Evolutionary conservation across 768 basidiomycete species (phyloP), one percentile per base, ranked within the genome.

Genomic region (Leccinum sublutescens): DNA sequence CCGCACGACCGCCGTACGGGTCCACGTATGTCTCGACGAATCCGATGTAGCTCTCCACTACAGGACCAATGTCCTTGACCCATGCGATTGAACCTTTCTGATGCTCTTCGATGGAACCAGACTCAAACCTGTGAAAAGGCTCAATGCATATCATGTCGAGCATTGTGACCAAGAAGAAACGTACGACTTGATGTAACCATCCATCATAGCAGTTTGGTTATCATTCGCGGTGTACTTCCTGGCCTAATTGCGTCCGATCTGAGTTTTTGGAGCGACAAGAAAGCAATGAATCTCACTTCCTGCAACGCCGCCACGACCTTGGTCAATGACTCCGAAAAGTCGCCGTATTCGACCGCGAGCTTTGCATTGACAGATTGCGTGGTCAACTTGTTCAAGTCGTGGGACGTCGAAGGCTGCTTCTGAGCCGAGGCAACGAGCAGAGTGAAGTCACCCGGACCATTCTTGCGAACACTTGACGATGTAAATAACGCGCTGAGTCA

Each of bases 21-120:
- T 95, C 93, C 17, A 93, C 87, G 60, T 91, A 91, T 1, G 88
- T 92, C 78, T 92, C 90, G 43, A 92, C 81, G 71, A 91, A 92
- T 74, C 92, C 92, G 57, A 94, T 86, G 71, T 94, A 93, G 31
- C 85, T 89, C 73, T 95, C 93, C 17, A 95, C 93, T 34, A 90
- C 87, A 4, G 93, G 93, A 0, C 91, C 89, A 21, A 91, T 75
- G 68, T 95, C 93, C 73, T 88, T 87, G 25, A 95, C 93, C 93
- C 93, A 95, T 61, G 85, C 78, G 29, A 75, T 82, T 0, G 90
- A 92, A 0, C 82, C 93, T 48, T 87, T 80, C 68, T 89, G 86
- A 76, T 95, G 93, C 19, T 83, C 87, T 61, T 86, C 80, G 52
- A 95, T 85, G 9, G 88, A 90, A 10, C 93, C 93, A 4, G 85